Conservation (phyloP, 768 basidiomycete species). For the Boletus fagicola region DNA sequence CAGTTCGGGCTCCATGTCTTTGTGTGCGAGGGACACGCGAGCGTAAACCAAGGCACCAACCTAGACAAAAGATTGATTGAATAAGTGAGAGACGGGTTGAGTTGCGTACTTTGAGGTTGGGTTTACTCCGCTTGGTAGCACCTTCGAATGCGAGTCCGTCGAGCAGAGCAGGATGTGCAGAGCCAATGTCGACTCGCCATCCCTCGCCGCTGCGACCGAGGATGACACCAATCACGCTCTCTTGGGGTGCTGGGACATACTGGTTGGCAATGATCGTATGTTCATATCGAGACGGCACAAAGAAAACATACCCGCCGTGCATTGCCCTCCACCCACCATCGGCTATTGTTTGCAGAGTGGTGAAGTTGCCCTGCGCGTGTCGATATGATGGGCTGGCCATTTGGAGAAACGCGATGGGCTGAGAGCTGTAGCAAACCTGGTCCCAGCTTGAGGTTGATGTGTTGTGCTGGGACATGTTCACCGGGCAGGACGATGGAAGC, state of each 20-base stretch:
- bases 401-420: constrained; percentile 26
- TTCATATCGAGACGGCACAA: not conserved
- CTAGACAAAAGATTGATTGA: constrained; percentile 40
- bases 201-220: constrained; percentile 81
- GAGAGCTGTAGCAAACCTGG: constrained; percentile 68
- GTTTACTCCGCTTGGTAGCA: constrained; percentile 91
- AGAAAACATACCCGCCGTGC: constrained; percentile 66
- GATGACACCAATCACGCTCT: constrained; percentile 85
- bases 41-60: constrained; percentile 91
- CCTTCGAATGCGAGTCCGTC: constrained; percentile 95
- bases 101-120: constrained; percentile 77
- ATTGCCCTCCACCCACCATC: constrained; percentile 89
- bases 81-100: not conserved
- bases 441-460: constrained; percentile 81
- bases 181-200: constrained; percentile 92
- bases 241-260: constrained; percentile 91
- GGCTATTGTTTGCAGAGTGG: constrained; percentile 68
- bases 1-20: constrained; percentile 97
- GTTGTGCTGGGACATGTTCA: constrained; percentile 68
- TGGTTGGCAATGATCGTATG: constrained; percentile 31
- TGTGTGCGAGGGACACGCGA: constrained; percentile 88
- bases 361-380: constrained; percentile 71
- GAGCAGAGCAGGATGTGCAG: constrained; percentile 79
- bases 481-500: constrained; percentile 72
- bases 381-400: constrained; percentile 39